Percentiles rank a stretch among this genome's conserved stretches.
These are phyloP conservation scores for Xylaria sp. DNA, from an alignment of 2,329 filamentous ascomycete species.

Conservation along the genomic window DNA sequence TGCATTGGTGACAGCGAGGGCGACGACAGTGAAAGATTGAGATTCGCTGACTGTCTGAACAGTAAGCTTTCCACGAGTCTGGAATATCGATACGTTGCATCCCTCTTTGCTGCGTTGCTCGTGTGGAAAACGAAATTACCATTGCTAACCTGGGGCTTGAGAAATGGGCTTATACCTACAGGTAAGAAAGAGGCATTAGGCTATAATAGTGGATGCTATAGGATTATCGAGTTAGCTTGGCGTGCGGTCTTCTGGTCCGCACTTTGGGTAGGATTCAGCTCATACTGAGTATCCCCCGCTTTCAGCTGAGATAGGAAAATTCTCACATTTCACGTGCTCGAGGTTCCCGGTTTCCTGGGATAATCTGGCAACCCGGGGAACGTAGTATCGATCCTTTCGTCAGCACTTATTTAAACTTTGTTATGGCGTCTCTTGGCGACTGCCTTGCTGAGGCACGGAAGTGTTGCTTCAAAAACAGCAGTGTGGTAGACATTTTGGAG, in stretches of 20 bases:
- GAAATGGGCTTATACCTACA: neutral
- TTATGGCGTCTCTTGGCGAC: neutral
- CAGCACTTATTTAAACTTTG: neutral
- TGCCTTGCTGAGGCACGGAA: slow-evolving; percentile 6
- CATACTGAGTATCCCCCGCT: neutral
- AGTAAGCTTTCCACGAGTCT: slow-evolving; percentile 3
- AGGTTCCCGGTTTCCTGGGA: neutral
- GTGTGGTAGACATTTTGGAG: slow-evolving; percentile 1
- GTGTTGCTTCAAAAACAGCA: slow-evolving; percentile 8
- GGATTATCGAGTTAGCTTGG: neutral
- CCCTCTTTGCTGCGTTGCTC: neutral
- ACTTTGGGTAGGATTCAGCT: neutral
- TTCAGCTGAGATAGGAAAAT: neutral
- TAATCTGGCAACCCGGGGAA: neutral
- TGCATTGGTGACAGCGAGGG: neutral
- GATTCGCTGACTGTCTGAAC: slow-evolving; percentile 11
- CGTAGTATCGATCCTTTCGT: neutral
- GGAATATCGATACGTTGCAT: neutral
- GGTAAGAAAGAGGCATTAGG: neutral
- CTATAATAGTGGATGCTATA: neutral
- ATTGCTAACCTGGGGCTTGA: neutral
- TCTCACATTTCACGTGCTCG: neutral
- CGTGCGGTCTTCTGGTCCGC: neutral
- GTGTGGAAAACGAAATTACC: neutral
- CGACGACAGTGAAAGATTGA: neutral